Base-by-base conservation (phyloP, 169 alveolate species). In the Cryptosporidium bovis region DNA sequence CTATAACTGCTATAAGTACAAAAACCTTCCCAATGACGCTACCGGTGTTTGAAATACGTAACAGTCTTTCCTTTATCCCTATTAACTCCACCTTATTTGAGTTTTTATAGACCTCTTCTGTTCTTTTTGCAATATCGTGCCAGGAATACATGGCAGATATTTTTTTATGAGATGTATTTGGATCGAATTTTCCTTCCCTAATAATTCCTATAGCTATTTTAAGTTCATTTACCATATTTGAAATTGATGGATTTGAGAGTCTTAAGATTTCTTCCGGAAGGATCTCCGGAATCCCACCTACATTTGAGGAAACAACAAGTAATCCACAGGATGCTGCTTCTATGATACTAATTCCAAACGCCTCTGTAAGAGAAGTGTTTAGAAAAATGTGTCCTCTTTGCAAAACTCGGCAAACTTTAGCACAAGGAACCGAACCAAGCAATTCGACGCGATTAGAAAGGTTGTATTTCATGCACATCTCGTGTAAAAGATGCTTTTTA, bases 251-350 rank as follows among this genome's bases (percentile, higher is more conserved):
- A 10, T 93, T 90, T n/a, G 96, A 94, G 20, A 95, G 83, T 64
- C 93, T 82, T 13, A 93, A 93, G 95, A 95, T 94, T 65, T 94
- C 91, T 56, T 85, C 83, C 20, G 97, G 97, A 51, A 94, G 92
- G 20, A 95, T 95, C 71, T 98, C 99, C 1, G 98, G 98, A 0
- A 98, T 96, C 3, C 99, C 99, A 12, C 99, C 99, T 16, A 98
- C 99, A 90, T 97, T 93, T 24, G 99, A 97, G 1, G 99, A 93
- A 7, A 98, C 99, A 18, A 97, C 97, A 66, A 96, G 92, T 24
- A 98, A 92, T 6, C 99, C 99, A 58, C 99, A 97, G n/a, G 99
- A 95, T 16, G 99, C 99, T 24, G 99, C 99, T 91, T 98, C 99
- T 12, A 96, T 95, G 36, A 97, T 96, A 31, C 99, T 99, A n/a